Conservation (phyloP, 129 eudicot genomes). For the Escallonia herrerae region DNA sequence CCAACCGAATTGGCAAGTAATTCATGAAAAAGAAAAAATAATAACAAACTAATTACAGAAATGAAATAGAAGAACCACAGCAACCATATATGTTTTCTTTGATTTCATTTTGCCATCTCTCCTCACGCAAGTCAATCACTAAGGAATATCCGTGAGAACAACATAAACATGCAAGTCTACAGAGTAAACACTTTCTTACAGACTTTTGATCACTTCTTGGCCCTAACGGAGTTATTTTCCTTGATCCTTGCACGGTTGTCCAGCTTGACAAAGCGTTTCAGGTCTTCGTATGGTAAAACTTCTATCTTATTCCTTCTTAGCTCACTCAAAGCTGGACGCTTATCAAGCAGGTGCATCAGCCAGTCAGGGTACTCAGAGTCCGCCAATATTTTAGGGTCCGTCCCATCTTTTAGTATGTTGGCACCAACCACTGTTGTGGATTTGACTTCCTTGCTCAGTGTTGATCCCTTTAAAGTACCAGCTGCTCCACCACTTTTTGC, state of each 20-base stretch:
- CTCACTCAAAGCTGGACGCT: conserved; percentile 77
- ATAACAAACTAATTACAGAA: too few species aligned
- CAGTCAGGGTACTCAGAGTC: conserved; percentile 95
- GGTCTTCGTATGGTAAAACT: conserved; percentile 66
- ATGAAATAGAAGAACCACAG: too few species aligned
- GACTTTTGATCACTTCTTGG: conserved; percentile 51
- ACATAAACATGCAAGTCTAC: too few species aligned
- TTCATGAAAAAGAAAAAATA: too few species aligned
- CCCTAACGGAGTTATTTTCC: conserved; percentile 67
- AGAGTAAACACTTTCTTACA: too few species aligned
- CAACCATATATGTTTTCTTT: too few species aligned
- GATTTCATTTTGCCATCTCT: too few species aligned
- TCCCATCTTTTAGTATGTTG: conserved; percentile 23
- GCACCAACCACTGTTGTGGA: conserved; percentile 25
- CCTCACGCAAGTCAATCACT: too few species aligned
- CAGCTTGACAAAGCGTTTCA: conserved; percentile 87
- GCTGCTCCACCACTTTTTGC: conserved; percentile 23
- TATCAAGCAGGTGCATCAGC: conserved; percentile 73
- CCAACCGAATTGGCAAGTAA: too few species aligned
- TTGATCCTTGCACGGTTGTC: conserved; percentile 90
- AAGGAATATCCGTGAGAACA: too few species aligned
- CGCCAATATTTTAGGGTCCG: conserved; percentile 33
- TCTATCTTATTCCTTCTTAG: conserved; percentile 66
- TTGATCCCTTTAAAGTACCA: conserved; percentile 20
- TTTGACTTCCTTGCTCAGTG: conserved; percentile 24